A percentile compares a stretch with the other conserved stretches of the same genome.
Conservation (phyloP, 2,329 filamentous ascomycete species). For the Diplodia scrobiculata region DNA sequence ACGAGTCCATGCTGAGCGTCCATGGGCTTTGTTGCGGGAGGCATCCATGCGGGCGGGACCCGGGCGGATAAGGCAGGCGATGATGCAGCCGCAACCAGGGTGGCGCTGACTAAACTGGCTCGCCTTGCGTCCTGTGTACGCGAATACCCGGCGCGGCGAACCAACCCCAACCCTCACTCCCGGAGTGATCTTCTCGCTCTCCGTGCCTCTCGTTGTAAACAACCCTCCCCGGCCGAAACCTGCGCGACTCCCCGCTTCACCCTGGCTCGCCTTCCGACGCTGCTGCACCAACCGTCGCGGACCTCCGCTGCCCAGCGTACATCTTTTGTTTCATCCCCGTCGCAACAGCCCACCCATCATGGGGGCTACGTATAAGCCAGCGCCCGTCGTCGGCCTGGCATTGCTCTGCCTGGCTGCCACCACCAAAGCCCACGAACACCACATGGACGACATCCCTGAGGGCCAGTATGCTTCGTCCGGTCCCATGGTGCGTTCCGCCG, state of each 20-base stretch:
- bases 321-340: constrained; percentile 24
- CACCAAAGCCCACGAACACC: constrained; percentile 45
- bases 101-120: constrained; percentile 18
- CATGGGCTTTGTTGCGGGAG: not conserved
- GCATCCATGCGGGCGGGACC: not conserved
- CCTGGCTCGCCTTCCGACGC: constrained; percentile 8
- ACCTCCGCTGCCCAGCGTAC: not conserved
- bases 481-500: constrained; percentile 37
- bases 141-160: constrained; percentile 4
- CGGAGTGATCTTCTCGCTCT: not conserved
- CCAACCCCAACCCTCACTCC: not conserved
- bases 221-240: not conserved
- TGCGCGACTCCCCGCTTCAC: not conserved
- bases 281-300: constrained; percentile 19
- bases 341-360: constrained; percentile 22
- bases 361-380: constrained; percentile 25
- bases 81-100: constrained; percentile 24
- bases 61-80: constrained; percentile 18
- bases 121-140: constrained; percentile 10
- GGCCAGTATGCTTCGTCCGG: constrained; percentile 44
- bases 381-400: constrained; percentile 24
- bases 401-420: constrained; percentile 46
- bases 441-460: constrained; percentile 45
- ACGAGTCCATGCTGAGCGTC: not conserved
- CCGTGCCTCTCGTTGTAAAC: constrained; percentile 14